These are phyloP conservation scores for Pseudogymnoascus sp. DNA, from an alignment of 2,329 filamentous ascomycete species.

Conservation along the genomic window DNA sequence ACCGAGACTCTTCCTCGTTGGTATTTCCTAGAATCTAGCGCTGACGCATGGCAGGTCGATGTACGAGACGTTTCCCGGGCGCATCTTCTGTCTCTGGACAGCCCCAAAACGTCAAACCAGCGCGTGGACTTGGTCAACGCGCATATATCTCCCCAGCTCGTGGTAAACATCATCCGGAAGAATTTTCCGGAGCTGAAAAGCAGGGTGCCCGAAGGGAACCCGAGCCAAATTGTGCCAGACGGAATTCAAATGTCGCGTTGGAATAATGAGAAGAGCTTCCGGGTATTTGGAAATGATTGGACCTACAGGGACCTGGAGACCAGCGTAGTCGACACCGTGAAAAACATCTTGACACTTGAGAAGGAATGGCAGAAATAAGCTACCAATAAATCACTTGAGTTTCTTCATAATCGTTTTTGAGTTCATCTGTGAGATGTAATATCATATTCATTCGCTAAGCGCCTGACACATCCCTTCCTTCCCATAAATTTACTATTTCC, in stretches of 20 bases:
- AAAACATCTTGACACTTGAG: slow-evolving; percentile 22
- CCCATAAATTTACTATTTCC: slow-evolving; percentile 26
- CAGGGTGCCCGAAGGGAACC: slow-evolving; percentile 36
- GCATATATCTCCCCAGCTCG: slow-evolving; percentile 49
- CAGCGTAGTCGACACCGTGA: slow-evolving; percentile 23
- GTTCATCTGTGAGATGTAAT: background rate
- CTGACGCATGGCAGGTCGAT: slow-evolving; percentile 41
- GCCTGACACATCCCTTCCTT: background rate
- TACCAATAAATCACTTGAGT: background rate
- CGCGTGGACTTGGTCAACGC: slow-evolving; percentile 54
- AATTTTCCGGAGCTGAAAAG: slow-evolving; percentile 42
- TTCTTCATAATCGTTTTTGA: background rate
- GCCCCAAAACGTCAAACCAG: slow-evolving; percentile 47
- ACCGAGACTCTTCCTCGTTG: slow-evolving; percentile 2
- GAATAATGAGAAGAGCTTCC: slow-evolving; percentile 14
- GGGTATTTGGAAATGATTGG: slow-evolving; percentile 16
- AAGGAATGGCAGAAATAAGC: slow-evolving; percentile 12
- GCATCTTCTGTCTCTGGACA: slow-evolving; percentile 49
- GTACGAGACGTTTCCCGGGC: slow-evolving; percentile 52
- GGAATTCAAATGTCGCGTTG: slow-evolving; percentile 20
- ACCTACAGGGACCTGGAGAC: slow-evolving; percentile 22
- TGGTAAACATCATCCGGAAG: slow-evolving; percentile 45
- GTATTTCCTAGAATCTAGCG: slow-evolving; percentile 31
- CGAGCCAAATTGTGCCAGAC: slow-evolving; percentile 17
- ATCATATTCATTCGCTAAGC: slow-evolving; percentile 5